phyloP scores from a whole-genome alignment of 192 early-diverging fungal genomes.

The Funneliformis geosporum region DNA sequence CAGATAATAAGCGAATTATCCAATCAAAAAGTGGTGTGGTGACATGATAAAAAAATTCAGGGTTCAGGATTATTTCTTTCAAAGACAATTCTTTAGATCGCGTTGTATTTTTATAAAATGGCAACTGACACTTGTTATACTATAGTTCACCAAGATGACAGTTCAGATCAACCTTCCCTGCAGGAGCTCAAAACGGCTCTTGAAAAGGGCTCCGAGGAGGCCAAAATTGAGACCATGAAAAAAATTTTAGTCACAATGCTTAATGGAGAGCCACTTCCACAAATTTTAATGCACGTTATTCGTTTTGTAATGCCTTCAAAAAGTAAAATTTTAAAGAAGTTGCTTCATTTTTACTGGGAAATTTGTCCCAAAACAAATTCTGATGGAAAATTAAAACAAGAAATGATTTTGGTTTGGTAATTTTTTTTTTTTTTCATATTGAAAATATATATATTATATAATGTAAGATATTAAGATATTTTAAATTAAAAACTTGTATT shows the following conservation, averaged over 20 bases:
- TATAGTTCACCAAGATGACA: constrained; percentile 63
- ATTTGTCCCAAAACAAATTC: constrained; percentile 90
- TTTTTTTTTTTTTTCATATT: constrained; percentile 13
- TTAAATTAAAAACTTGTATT: too few relatives aligned
- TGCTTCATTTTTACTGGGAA: constrained; percentile 96
- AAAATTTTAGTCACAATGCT: constrained; percentile 86
- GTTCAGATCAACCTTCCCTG: constrained; percentile 65
- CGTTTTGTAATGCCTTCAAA: constrained; percentile 95
- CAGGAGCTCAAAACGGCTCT: constrained; percentile 76
- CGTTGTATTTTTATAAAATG: constrained; percentile 31
- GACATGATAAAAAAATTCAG: too few relatives aligned
- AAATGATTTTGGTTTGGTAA: constrained; percentile 94
- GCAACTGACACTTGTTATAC: constrained; percentile 61
- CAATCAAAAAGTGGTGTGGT: too few relatives aligned
- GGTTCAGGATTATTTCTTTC: not conserved
- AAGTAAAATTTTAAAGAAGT: constrained; percentile 96
- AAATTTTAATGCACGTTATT: constrained; percentile 97
- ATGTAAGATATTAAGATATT: too few relatives aligned
- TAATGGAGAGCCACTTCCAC: constrained; percentile 88
- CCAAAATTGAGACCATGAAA: constrained; percentile 94
- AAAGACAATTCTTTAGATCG: not conserved
- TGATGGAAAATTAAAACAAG: constrained; percentile 91
- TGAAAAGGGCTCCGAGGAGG: constrained; percentile 90
- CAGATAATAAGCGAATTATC: too few relatives aligned
- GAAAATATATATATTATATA: too few relatives aligned